A percentile compares a stretch with the other conserved stretches of the same genome.
Conservation (phyloP, 2,329 filamentous ascomycete genomes). For the Dichotomopilus funicola region DNA sequence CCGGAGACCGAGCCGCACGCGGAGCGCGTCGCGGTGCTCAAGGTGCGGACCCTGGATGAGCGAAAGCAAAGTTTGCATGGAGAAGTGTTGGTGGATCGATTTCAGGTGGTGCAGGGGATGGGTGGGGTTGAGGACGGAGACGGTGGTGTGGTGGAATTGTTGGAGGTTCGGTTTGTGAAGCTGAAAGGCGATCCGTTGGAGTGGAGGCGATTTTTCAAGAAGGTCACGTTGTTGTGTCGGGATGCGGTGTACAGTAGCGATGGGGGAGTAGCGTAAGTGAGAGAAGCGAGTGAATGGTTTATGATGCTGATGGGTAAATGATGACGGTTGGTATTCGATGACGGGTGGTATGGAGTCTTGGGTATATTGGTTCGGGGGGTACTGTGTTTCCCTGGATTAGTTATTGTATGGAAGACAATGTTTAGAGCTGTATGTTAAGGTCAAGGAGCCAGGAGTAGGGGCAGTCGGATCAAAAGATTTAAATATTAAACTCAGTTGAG, state of each 20-base stretch:
- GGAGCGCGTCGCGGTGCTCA: slow-evolving; percentile 57
- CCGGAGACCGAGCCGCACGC: slow-evolving; percentile 35
- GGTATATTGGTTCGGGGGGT: not conserved
- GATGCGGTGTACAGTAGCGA: slow-evolving; percentile 60
- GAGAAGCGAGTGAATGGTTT: not conserved
- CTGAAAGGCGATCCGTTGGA: slow-evolving; percentile 92
- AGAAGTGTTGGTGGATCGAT: slow-evolving; percentile 66
- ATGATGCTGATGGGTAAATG: not conserved
- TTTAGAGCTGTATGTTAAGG: not conserved
- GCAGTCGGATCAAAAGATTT: too few species aligned
- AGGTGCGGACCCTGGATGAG: slow-evolving; percentile 68
- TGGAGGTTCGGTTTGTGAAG: slow-evolving; percentile 89
- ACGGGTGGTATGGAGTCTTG: not conserved
- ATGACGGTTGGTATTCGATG: slow-evolving; percentile 1
- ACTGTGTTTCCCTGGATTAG: slow-evolving; percentile 1
- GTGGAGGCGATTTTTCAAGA: slow-evolving; percentile 96
- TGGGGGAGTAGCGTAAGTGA: not conserved
- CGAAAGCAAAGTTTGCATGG: slow-evolving; percentile 67
- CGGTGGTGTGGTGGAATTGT: slow-evolving; percentile 52
- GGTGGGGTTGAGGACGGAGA: slow-evolving; percentile 48
- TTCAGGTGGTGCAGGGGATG: slow-evolving; percentile 39
- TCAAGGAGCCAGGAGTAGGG: too few species aligned
- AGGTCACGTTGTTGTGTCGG: slow-evolving; percentile 79
- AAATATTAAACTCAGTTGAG: too few species aligned
- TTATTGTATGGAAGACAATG: slow-evolving; percentile 8